Evolutionary conservation across 441 rosid species (phyloP), one percentile per base, ranked within the genome.

Genomic region (Aleurites moluccanus): DNA sequence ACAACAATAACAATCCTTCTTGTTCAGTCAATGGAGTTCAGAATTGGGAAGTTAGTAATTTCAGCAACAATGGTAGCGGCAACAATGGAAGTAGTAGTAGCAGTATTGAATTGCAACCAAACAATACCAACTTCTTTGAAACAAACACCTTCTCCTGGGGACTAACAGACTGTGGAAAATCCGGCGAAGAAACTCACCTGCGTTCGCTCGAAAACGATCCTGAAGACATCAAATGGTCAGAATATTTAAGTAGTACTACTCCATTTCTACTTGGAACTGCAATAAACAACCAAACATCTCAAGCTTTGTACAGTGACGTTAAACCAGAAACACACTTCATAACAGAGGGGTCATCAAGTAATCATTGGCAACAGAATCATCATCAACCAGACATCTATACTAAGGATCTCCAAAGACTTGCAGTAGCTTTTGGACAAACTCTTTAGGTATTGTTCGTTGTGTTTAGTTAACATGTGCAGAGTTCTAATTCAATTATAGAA

Each of bases 141-240:
- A 76, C 66, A 76, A 82, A 75, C 52, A 70, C 80, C 52, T 83
- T 84, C 85, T 75, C 88, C 3, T 90, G 91, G 92, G 77, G 85
- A 50, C 67, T 83, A 3, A 64, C 89, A 9, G 87, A 80, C 69
- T 72, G 77, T 63, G 81, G 83, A 18, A 84, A 83, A 67, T 73
- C 86, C 20, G 57, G 68, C 47, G 73, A 60, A 23, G 74, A 73
- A 71, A 61, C 60, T 44, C 85, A 82, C 69, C 75, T 80, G 18
- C 85, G 79, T 71, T 80, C 64, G 3, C 68, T 71, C 4, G 79
- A 67, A 57, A 72, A 70, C 21, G 83, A 80, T 59, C 73, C 80
- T 0, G 93, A 89, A 53, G 89, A 87, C 10, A 73, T 83, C 40
- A 89, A 88, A 78, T 90, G 94, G 94, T 85, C 91, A 33, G 94